Percentiles rank a stretch among this genome's conserved stretches.
Evolutionary conservation across 2,329 filamentous ascomycete genomes (phyloP).

Genomic region (Penicillium sp.): DNA sequence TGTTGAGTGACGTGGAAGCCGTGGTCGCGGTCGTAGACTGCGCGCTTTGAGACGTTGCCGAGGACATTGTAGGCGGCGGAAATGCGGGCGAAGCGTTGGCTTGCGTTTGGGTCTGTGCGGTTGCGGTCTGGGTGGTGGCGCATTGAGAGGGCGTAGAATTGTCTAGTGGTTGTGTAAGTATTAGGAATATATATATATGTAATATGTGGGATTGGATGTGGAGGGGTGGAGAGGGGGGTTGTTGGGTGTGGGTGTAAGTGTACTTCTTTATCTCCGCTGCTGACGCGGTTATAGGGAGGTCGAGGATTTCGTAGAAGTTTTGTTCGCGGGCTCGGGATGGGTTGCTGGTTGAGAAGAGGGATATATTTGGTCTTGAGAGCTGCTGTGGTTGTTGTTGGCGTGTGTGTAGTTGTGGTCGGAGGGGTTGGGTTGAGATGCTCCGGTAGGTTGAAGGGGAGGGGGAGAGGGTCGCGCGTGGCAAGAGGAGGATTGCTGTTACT

Average conservation of each 20-base stretch:
- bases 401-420: constrained; percentile 2
- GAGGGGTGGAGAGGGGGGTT: not conserved
- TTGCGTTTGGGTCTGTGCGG: constrained; percentile 69
- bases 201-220: not conserved
- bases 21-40: constrained; percentile 70
- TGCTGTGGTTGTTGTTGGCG: not conserved
- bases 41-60: constrained; percentile 69
- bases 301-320: constrained; percentile 81
- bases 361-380: not conserved
- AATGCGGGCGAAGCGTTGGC: constrained; percentile 76
- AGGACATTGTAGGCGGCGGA: constrained; percentile 81
- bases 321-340: constrained; percentile 33
- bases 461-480: not conserved
- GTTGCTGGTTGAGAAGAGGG: constrained; percentile 49
- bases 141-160: constrained; percentile 91
- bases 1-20: constrained; percentile 39
- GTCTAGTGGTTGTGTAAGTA: constrained; percentile 32
- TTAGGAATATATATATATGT: not conserved
- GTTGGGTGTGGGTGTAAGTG: not conserved
- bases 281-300: constrained; percentile 68
- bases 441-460: not conserved
- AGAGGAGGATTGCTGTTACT: not conserved
- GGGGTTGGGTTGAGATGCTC: not conserved
- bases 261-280: constrained; percentile 82
- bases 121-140: constrained; percentile 90